These are phyloP conservation scores for Colletotrichum plurivorum DNA, from an alignment of 2,329 filamentous ascomycete genomes.

Conservation along the genomic window DNA sequence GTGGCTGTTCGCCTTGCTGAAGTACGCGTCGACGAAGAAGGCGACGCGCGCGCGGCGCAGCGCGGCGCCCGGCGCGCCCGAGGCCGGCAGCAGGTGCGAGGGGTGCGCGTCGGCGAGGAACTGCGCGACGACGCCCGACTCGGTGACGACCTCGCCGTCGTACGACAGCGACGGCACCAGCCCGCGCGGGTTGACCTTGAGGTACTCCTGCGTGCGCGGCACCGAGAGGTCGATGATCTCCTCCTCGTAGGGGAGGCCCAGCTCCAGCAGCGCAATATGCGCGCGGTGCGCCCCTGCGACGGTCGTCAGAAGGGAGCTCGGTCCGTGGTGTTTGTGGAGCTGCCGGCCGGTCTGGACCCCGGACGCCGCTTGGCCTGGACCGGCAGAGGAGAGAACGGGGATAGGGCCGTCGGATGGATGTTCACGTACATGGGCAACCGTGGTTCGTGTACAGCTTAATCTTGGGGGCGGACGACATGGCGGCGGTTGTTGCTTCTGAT, in stretches of 20 bases:
- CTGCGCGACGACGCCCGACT: constrained; percentile 80
- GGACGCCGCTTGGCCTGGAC: neutral
- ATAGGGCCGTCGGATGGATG: neutral
- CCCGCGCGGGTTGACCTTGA: constrained; percentile 83
- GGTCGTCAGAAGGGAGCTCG: neutral
- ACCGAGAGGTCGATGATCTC: constrained; percentile 79
- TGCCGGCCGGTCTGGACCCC: too few species aligned
- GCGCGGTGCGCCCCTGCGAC: constrained; percentile 77
- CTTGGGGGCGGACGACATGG: constrained; percentile 53
- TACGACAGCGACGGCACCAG: constrained; percentile 81
- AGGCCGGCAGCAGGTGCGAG: constrained; percentile 73
- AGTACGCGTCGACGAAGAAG: constrained; percentile 82
- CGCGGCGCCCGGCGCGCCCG: constrained; percentile 66
- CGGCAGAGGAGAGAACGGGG: neutral
- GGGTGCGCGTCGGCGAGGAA: constrained; percentile 80
- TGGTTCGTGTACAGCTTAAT: constrained; percentile 81
- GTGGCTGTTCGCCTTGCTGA: constrained; percentile 69
- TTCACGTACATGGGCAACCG: constrained; percentile 70
- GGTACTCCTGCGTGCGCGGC: constrained; percentile 81
- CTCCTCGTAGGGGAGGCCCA: constrained; percentile 76
- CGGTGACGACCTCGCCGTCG: constrained; percentile 77
- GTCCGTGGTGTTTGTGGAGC: too few species aligned
- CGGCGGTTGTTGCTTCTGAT: too few species aligned
- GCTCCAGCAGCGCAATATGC: constrained; percentile 78
- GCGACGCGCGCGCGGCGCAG: constrained; percentile 75